phyloP scores from a whole-genome alignment of 2,329 filamentous ascomycete species.

The Ceratocystis colombiana region DNA sequence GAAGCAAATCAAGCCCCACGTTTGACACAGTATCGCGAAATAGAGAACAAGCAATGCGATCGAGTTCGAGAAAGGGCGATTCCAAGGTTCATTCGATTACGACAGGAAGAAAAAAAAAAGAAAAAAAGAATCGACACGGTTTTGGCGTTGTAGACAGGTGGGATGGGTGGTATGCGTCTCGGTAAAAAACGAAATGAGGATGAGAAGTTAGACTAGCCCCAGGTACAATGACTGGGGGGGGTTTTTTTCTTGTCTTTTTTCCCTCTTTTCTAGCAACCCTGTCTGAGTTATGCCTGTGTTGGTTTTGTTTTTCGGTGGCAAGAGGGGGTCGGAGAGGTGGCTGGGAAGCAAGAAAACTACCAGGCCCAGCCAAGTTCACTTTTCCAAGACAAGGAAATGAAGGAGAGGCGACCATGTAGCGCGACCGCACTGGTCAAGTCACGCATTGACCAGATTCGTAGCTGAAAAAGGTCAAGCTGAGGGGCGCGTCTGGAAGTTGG shows the following conservation, averaged over 20 bases:
- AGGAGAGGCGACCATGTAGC: slow-evolving; percentile 6
- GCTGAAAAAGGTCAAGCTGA: slow-evolving; percentile 12
- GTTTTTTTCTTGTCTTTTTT: slow-evolving; percentile 1
- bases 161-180: slow-evolving; percentile 13
- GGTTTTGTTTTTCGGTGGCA: not conserved
- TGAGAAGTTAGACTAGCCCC: slow-evolving; percentile 17
- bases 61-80: not conserved
- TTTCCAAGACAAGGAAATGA: slow-evolving; percentile 1
- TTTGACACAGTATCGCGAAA: not conserved
- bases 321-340: slow-evolving; percentile 21
- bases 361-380: not conserved
- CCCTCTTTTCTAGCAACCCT: not conserved
- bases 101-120: slow-evolving; percentile 3
- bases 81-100: slow-evolving; percentile 1
- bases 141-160: not conserved
- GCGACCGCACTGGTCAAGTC: slow-evolving; percentile 5
- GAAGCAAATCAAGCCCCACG: not conserved
- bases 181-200: slow-evolving; percentile 23
- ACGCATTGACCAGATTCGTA: not conserved
- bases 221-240: slow-evolving; percentile 17
- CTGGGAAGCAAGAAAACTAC: slow-evolving; percentile 14
- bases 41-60: slow-evolving; percentile 14
- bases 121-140: not conserved
- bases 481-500: not conserved
- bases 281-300: slow-evolving; percentile 3